Evolutionary conservation across 768 basidiomycete genomes (phyloP).

Genomic region (Pulveroboletus sp.): DNA sequence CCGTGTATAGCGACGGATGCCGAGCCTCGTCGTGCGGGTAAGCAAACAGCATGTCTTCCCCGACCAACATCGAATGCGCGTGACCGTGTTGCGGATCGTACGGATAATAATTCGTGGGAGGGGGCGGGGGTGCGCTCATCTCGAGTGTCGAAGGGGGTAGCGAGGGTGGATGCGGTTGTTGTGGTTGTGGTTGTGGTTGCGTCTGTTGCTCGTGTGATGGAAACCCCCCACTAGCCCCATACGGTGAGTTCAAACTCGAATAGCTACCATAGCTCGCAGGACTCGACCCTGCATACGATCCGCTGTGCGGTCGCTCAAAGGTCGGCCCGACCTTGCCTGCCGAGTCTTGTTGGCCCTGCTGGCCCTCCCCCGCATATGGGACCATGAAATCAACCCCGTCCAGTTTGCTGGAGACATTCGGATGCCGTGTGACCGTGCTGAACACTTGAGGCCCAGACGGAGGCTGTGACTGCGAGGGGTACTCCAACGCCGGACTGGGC

Average conservation of each 20-base stretch:
- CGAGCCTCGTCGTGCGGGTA: constrained; percentile 26
- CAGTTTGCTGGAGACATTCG: constrained; percentile 13
- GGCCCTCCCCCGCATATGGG: constrained; percentile 23
- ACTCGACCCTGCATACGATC: constrained; percentile 17
- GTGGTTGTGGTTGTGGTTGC: too few relatives aligned
- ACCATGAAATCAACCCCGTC: constrained; percentile 25
- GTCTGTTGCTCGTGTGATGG: constrained; percentile 21
- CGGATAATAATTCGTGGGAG: constrained; percentile 18
- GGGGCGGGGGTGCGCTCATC: constrained; percentile 12
- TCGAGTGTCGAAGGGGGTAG: constrained; percentile 18
- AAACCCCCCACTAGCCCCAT: constrained; percentile 15
- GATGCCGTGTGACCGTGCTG: not conserved
- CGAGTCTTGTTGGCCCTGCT: constrained; percentile 10
- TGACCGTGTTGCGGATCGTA: constrained; percentile 21
- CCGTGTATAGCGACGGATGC: constrained; percentile 19
- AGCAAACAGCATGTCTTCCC: constrained; percentile 19
- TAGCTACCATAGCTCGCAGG: constrained; percentile 27
- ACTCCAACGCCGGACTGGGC: constrained; percentile 9
- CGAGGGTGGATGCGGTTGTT: too few relatives aligned
- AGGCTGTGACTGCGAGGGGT: constrained; percentile 11
- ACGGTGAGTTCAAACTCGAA: constrained; percentile 25
- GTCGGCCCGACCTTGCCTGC: constrained; percentile 8
- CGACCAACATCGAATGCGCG: too few relatives aligned
- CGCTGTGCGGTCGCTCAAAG: constrained; percentile 25
- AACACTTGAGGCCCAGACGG: constrained; percentile 12